These are phyloP conservation scores for Magnusiomyces fungicola DNA, from an alignment of 1,139 yeast species.

Conservation along the genomic window DNA sequence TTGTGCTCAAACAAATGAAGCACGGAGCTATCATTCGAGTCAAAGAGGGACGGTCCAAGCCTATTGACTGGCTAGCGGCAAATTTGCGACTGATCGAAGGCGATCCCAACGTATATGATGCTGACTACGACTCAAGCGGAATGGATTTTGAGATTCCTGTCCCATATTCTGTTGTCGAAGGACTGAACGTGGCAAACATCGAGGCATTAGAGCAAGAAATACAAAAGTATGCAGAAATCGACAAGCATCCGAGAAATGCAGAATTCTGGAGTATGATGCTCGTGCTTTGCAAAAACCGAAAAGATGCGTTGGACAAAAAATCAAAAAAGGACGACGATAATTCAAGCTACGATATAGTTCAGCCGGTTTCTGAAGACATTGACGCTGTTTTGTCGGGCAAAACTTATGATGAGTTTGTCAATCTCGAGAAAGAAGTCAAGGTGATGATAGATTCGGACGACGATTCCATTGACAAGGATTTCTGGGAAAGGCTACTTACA, in stretches of 20 bases:
- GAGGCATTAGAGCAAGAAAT: conserved; percentile 18
- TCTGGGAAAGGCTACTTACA: conserved; percentile 29
- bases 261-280: conserved; percentile 23
- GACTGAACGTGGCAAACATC: conserved; percentile 15
- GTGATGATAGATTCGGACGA: conserved; percentile 21
- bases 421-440: conserved; percentile 23
- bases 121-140: conserved; percentile 17
- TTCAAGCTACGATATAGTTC: conserved; percentile 14
- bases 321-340: conserved; percentile 12
- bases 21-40: conserved; percentile 31
- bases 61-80: conserved; percentile 27
- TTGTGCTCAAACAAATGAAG: conserved; percentile 29
- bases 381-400: conserved; percentile 28
- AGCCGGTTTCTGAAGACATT: conserved; percentile 27
- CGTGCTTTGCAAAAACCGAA: conserved; percentile 10
- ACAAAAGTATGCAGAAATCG: conserved; percentile 21
- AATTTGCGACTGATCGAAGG: conserved; percentile 22
- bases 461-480: conserved; percentile 26
- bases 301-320: neutral
- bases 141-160: conserved; percentile 20
- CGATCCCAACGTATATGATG: conserved; percentile 17
- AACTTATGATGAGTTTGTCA: conserved; percentile 22
- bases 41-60: conserved; percentile 25
- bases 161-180: conserved; percentile 21
- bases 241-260: conserved; percentile 15